These are phyloP conservation scores for Penicillium lividum DNA, from an alignment of 495 filamentous ascomycete species.

Conservation along the genomic window DNA sequence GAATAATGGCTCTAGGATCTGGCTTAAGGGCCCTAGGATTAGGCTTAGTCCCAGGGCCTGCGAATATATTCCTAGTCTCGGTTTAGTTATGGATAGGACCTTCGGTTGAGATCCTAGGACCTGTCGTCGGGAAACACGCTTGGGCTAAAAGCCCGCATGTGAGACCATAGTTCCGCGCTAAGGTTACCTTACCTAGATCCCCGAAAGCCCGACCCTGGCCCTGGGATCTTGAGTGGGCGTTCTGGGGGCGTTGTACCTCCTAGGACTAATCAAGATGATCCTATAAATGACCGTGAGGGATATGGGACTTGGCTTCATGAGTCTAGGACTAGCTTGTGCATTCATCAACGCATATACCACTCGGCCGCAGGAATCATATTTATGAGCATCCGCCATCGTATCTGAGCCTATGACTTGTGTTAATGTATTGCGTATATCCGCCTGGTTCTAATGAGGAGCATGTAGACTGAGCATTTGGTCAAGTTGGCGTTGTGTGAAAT, in stretches of 20 bases:
- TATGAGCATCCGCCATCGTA: background rate
- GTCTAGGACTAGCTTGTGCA: background rate
- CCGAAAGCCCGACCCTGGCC: background rate
- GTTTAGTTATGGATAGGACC: no score
- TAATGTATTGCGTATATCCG: no score
- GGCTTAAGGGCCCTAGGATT: no score
- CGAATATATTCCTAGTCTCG: no score
- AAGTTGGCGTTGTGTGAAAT: no score
- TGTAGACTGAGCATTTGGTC: no score
- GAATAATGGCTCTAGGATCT: no score
- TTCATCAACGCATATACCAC: background rate
- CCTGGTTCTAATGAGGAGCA: no score
- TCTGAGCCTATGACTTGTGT: background rate
- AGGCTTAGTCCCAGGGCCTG: no score
- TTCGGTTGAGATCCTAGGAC: no score
- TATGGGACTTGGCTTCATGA: background rate
- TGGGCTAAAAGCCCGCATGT: no score
- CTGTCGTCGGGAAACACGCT: no score
- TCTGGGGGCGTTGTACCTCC: conserved; percentile 1
- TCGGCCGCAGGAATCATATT: background rate
- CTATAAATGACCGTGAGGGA: background rate
- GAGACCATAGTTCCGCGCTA: background rate
- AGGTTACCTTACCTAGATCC: background rate
- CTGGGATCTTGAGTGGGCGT: conserved; percentile 1
- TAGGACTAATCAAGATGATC: background rate